These are phyloP conservation scores for Entophlyctis luteolus DNA, from an alignment of 192 early-diverging fungal genomes.

Conservation along the genomic window DNA sequence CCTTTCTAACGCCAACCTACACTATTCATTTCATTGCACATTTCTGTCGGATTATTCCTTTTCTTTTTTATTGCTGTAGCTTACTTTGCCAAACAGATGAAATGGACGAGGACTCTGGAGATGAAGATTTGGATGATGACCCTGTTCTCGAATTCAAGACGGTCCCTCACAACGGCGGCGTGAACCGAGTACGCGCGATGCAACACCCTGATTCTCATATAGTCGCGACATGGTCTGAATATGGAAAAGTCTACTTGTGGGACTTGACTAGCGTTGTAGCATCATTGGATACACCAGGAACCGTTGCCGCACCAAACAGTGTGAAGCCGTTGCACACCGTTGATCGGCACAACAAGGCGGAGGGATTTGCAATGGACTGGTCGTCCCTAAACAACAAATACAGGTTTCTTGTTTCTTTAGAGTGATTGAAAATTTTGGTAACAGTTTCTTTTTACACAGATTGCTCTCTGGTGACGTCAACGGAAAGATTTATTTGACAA, in stretches of 20 bases:
- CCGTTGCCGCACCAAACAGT: constrained; percentile 53
- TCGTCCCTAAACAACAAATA: constrained; percentile 39
- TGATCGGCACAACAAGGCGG: constrained; percentile 72
- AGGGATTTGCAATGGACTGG: constrained; percentile 98
- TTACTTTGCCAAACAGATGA: constrained; percentile 29
- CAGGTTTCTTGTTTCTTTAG: constrained; percentile 9
- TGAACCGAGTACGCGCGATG: constrained; percentile 85
- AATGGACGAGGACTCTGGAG: constrained; percentile 67
- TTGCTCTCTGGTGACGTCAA: constrained; percentile 84
- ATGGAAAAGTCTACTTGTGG: constrained; percentile 91
- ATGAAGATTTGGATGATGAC: constrained; percentile 89
- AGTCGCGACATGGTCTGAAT: constrained; percentile 89
- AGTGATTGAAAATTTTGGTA: background rate
- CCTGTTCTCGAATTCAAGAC: constrained; percentile 82
- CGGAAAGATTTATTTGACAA: constrained; percentile 81
- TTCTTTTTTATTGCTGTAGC: too few relatives aligned
- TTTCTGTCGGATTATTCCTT: background rate
- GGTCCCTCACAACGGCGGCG: constrained; percentile 82
- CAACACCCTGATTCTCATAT: constrained; percentile 73
- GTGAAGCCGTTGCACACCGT: constrained; percentile 76
- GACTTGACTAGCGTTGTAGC: constrained; percentile 74
- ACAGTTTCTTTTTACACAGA: constrained; percentile 17
- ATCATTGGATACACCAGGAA: constrained; percentile 80
- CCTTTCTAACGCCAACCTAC: constrained; percentile 12
- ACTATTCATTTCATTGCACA: constrained; percentile 38